phyloP scores from a whole-genome alignment of 257 asterid genomes.

The Verbascum thapsus region DNA sequence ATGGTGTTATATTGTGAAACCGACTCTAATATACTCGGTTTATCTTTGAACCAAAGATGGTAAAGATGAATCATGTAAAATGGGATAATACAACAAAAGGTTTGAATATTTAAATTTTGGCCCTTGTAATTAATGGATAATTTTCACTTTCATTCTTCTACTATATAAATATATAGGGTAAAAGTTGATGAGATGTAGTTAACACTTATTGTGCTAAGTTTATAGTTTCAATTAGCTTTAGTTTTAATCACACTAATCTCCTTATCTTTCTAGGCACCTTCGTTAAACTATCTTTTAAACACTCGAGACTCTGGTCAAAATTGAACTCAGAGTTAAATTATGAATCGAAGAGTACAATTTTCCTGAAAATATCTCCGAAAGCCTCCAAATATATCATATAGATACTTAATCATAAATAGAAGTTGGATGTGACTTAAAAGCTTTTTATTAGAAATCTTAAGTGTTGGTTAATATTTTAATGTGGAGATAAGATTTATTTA shows the following conservation, averaged over 20 bases:
- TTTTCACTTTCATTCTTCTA: neutral
- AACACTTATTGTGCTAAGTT: neutral
- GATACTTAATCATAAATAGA: neutral
- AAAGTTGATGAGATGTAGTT: neutral
- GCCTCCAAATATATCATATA: neutral
- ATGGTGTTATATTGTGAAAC: too few species aligned
- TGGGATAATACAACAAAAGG: neutral
- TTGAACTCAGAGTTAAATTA: too few species aligned
- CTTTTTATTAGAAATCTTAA: neutral
- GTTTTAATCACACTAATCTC: neutral
- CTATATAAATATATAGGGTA: neutral
- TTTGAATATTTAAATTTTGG: neutral
- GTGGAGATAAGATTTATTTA: neutral
- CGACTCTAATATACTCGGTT: too few species aligned
- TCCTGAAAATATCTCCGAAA: neutral
- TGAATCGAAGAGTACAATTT: too few species aligned
- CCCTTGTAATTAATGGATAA: neutral
- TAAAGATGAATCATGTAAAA: neutral
- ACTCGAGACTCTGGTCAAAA: too few species aligned
- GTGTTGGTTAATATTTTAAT: neutral
- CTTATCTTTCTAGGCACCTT: neutral
- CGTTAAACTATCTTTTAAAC: neutral
- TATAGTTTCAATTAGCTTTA: neutral
- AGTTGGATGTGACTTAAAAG: constrained; percentile 3
- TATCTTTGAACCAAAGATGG: too few species aligned